phyloP scores from a whole-genome alignment of 805 yeast genomes.

The Saccharomycopsis selenospora region DNA sequence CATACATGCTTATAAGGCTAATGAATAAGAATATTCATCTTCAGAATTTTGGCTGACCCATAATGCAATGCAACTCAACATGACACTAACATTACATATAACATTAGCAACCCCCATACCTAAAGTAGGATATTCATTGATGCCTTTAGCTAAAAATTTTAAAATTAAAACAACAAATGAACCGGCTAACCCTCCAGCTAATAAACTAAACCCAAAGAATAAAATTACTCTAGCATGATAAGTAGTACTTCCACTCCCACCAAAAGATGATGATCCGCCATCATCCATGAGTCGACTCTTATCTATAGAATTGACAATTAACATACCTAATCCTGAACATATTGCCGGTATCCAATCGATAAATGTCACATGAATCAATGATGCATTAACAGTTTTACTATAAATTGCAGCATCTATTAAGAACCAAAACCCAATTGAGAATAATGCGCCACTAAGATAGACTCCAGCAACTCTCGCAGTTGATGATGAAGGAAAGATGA shows the following conservation, averaged over 20 bases:
- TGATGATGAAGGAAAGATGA: conserved; percentile 64
- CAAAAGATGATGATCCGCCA: conserved; percentile 29
- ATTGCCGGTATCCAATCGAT: conserved; percentile 95
- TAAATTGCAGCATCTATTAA: conserved; percentile 84
- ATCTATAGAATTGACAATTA: conserved; percentile 50
- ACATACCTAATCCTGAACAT: conserved; percentile 84
- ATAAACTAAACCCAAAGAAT: conserved; percentile 83
- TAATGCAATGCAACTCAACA: conserved; percentile 80
- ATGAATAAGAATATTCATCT: conserved; percentile 90
- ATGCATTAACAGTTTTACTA: conserved; percentile 78
- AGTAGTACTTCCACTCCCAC: conserved; percentile 42
- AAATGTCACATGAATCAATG: conserved; percentile 79
- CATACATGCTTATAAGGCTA: conserved; percentile 48
- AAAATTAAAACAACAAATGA: conserved; percentile 80
- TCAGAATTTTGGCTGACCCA: conserved; percentile 96
- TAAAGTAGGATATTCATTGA: conserved; percentile 70
- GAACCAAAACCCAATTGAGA: conserved; percentile 84
- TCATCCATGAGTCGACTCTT: conserved; percentile 34
- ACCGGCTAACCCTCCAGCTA: conserved; percentile 94
- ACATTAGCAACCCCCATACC: conserved; percentile 94
- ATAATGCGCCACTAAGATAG: conserved; percentile 67
- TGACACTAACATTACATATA: conserved; percentile 65
- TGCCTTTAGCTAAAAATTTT: conserved; percentile 74
- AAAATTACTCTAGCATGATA: conserved; percentile 93
- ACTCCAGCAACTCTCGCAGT: conserved; percentile 68